Evolutionary conservation across 371 early-diverging fungal species (phyloP).

Genomic region (Syncephalastrum racemosum): DNA sequence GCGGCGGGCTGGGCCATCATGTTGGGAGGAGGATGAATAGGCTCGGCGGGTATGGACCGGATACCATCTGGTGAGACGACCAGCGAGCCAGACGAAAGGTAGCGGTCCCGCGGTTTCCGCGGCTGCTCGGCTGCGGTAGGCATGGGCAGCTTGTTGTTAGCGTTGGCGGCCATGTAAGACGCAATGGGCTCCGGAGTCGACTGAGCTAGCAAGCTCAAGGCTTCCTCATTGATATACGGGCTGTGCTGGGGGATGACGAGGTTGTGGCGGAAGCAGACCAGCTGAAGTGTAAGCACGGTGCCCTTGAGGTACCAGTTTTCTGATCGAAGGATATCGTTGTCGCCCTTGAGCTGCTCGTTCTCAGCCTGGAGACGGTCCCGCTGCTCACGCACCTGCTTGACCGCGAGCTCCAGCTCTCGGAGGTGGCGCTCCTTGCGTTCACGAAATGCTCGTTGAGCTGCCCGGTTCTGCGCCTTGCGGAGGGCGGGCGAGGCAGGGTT

Average conservation of each 20-base stretch:
- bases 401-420: conserved; percentile 61
- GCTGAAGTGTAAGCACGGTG: conserved; percentile 53
- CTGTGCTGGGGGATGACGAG: conserved; percentile 44
- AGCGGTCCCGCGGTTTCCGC: conserved; percentile 26
- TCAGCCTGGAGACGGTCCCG: conserved; percentile 48
- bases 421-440: conserved; percentile 79
- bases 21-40: background rate
- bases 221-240: conserved; percentile 40
- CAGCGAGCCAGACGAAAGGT: conserved; percentile 31
- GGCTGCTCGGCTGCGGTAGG: conserved; percentile 18
- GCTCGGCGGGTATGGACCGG: conserved; percentile 4
- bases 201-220: conserved; percentile 33
- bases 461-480: conserved; percentile 81
- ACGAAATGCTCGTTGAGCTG: no score
- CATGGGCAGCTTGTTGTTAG: conserved; percentile 37
- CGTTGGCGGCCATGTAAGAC: conserved; percentile 41
- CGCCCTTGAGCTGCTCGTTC: conserved; percentile 49
- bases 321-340: conserved; percentile 53
- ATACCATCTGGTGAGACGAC: conserved; percentile 38
- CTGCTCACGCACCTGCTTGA: conserved; percentile 62
- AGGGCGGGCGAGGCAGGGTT: conserved; percentile 69
- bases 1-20: background rate
- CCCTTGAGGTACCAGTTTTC: conserved; percentile 68
- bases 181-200: conserved; percentile 40
- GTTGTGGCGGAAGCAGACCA: conserved; percentile 47